Evolutionary conservation across 176 grass and related monocot species (phyloP), one percentile per base, ranked within the genome.

Genomic region (Ampelocalamus luodianensis): DNA sequence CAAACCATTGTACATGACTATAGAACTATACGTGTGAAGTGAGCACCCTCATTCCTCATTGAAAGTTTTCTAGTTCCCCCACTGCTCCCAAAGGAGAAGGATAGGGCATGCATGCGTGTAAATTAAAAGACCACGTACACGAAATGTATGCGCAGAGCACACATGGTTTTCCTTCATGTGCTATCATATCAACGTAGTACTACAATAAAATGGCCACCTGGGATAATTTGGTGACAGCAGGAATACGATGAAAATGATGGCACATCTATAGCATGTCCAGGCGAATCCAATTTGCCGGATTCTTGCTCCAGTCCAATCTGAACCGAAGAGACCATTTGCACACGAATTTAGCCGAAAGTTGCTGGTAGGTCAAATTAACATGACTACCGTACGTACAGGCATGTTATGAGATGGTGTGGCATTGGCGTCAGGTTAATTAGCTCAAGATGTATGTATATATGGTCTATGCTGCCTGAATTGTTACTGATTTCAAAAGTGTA

Each of bases 11-110:
- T 40, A 40, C 39, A 8, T 40, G 6, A 8, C 39, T 40, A 39
- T 39, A 7, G 5, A 40, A 40, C 39, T 39, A 6, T 39, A 0
- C 0, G 39, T 40, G 8, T 40, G 1, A 40, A 40, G 6, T 0
- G 6, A 7, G 39, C 39, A 40, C 1, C 8, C 1, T 0, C 0
- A 8, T 40, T 8, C 8, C 1, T 0, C 0, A 8, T 40, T 8
- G 39, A 40, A 40, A 40, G 39, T 40, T 40, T 40, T 40, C 39
- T 8, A 34, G 1, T 34, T 29, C 29, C 29, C 29, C 29, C 29
- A 29, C 29, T 29, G 29, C 29, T 29, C 29, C 29, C 29, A 29
- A 29, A 29, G 29, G 29, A 29, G 29, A 29, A 29, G 29, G 29
- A 29, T 29, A 29, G 29, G 29, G 29, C 29, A 29, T 29, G 29